phyloP scores from a whole-genome alignment of 306 rosid genomes.

The Dryas drummondii region DNA sequence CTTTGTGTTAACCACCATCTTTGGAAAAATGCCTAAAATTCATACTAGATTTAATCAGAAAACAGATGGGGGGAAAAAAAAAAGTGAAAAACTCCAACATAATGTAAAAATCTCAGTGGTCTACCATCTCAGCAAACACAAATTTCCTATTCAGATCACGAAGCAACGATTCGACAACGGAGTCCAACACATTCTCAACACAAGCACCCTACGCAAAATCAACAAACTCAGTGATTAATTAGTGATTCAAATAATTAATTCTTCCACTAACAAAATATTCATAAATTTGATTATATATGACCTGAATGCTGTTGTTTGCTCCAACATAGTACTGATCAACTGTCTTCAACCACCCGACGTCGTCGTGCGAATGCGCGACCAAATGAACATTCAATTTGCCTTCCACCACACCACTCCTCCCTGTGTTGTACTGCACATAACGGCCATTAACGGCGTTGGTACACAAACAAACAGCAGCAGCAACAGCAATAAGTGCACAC shows the following conservation, averaged over 20 bases:
- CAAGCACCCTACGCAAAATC: slow-evolving; percentile 57
- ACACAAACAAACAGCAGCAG: slow-evolving; percentile 23
- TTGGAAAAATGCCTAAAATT: slow-evolving; percentile 65
- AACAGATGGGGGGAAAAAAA: not conserved
- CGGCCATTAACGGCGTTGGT: slow-evolving; percentile 32
- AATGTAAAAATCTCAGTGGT: not conserved
- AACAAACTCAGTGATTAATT: not conserved
- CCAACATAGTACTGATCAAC: slow-evolving; percentile 91
- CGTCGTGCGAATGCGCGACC: slow-evolving; percentile 84
- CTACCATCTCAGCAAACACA: slow-evolving; percentile 80
- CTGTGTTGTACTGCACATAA: slow-evolving; percentile 57
- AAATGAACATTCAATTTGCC: slow-evolving; percentile 85
- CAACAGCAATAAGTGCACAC: slow-evolving; percentile 10
- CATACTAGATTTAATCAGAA: not conserved
- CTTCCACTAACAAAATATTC: not conserved
- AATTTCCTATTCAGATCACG: slow-evolving; percentile 81
- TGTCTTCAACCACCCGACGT: slow-evolving; percentile 92
- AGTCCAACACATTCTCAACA: slow-evolving; percentile 77
- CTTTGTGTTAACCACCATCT: slow-evolving; percentile 85
- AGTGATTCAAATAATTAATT: not conserved
- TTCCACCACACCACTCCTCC: slow-evolving; percentile 40
- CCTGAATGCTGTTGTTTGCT: slow-evolving; percentile 78
- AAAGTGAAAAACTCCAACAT: not conserved
- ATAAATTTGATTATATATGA: not conserved
- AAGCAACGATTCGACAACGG: slow-evolving; percentile 66